A percentile compares a stretch with the other conserved stretches of the same genome.
These are phyloP conservation scores for Esteya vermicola DNA, from an alignment of 2,329 filamentous ascomycete species.

Conservation along the genomic window DNA sequence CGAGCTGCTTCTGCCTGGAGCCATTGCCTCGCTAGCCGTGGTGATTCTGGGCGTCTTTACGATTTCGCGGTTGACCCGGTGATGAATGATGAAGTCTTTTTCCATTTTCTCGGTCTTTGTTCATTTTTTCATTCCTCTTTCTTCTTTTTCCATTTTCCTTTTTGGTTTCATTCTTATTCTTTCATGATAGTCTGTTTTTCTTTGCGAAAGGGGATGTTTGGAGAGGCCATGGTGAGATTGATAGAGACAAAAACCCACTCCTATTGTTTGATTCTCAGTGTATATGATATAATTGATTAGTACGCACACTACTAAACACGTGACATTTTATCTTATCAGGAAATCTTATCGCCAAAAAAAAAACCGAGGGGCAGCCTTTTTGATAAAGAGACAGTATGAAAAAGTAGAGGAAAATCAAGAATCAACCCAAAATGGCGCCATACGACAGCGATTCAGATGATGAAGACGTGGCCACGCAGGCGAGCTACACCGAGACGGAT, in stretches of 20 bases:
- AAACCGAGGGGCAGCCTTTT: not conserved
- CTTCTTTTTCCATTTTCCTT: no score
- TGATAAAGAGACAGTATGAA: not conserved
- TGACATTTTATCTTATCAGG: not conserved
- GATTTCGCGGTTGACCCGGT: conserved; percentile 55
- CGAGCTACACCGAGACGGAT: conserved; percentile 58
- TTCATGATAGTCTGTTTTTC: no score
- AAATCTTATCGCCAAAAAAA: conserved; percentile 2
- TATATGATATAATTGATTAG: no score
- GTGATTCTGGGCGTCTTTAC: conserved; percentile 91
- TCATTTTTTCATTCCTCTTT: no score
- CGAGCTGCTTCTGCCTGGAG: conserved; percentile 81
- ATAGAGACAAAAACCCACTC: no score
- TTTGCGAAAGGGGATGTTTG: no score
- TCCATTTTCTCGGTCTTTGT: no score
- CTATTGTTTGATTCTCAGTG: no score
- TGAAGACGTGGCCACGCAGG: conserved; percentile 28
- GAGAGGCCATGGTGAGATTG: no score
- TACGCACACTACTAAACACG: no score
- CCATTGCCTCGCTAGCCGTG: conserved; percentile 86
- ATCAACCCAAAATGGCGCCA: conserved; percentile 40
- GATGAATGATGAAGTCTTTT: conserved; percentile 10
- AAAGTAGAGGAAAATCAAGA: not conserved
- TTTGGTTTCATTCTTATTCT: no score
- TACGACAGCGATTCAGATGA: conserved; percentile 82